Evolutionary conservation across 1,284 basidiomycete genomes (phyloP), one percentile per base, ranked within the genome.

Genomic region (Boletellus deceptivus): DNA sequence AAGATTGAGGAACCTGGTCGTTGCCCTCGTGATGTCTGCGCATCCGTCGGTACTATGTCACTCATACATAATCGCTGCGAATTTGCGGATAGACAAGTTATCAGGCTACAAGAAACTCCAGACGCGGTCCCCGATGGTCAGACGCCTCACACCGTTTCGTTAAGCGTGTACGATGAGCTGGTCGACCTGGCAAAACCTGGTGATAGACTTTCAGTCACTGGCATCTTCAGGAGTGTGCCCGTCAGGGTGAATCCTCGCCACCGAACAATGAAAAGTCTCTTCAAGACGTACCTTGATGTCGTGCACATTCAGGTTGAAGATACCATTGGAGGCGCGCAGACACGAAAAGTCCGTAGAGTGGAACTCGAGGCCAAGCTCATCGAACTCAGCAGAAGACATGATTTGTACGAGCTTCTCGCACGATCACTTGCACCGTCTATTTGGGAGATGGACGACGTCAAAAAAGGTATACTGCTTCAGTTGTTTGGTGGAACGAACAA

Each of bases 391-490:
- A 71, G 78, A 54, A 75, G 84, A 45, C 82, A 83, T 3, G 94
- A 98, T 68, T 76, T 97, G 37, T 99, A 99, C 69, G 91, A 96
- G 4, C 72, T 92, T 36, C 78, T 99, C 2, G 75, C 95, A 13
- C 77, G 89, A 29, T 92, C 89, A 2, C 80, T 99, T 54, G 96
- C 96, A 1, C 97, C 96, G 9, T 91, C 87, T 25, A 96, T 99
- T 60, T 98, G 93, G 86, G 93, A 94, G 68, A 89, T 98, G 91
- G 95, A 99, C 37, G 96, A 99, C 64, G 93, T 99, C 55, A 99
- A 99, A 75, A 98, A 98, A 74, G 96, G 97, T 0, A 96, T 99
- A 50, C 69, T 99, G 44, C 73, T 99, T 27, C 96, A 98, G 71
- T 73, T 99, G 24, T 98, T 99, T 70, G 97, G 96, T 6, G 96